Evolutionary conservation across 2,329 filamentous ascomycete species (phyloP).

Genomic region (Aspergillus sp.): DNA sequence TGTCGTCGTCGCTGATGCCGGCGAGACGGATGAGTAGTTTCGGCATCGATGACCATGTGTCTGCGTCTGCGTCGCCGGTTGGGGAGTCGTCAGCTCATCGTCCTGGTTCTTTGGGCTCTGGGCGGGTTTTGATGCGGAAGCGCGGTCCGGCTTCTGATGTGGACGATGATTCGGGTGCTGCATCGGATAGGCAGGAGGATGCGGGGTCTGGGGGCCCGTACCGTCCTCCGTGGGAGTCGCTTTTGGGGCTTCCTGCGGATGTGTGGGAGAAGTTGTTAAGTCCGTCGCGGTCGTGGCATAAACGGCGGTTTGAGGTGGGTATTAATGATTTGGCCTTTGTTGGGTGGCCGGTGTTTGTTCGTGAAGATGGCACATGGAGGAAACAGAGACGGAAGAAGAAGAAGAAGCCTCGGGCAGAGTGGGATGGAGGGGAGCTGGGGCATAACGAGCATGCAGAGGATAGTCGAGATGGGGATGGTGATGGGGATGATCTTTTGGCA

Average conservation of each 20-base stretch:
- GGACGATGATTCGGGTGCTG: constrained; percentile 26
- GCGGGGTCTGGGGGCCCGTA: constrained; percentile 14
- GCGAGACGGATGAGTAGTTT: constrained; percentile 28
- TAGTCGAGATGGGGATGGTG: constrained; percentile 25
- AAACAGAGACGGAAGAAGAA: constrained; percentile 54
- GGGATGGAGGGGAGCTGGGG: constrained; percentile 29
- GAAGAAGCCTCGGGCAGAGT: constrained; percentile 28
- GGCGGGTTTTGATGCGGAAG: constrained; percentile 22
- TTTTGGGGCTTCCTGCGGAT: constrained; percentile 69
- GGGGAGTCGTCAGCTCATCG: constrained; percentile 21
- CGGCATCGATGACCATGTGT: constrained; percentile 25
- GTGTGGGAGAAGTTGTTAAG: constrained; percentile 77
- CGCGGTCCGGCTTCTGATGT: constrained; percentile 25
- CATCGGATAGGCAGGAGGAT: constrained; percentile 25
- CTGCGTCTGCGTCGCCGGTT: constrained; percentile 21
- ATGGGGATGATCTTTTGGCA: constrained; percentile 20
- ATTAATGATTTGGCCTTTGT: constrained; percentile 76
- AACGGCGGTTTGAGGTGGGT: constrained; percentile 74
- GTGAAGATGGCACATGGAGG: constrained; percentile 71
- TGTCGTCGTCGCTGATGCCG: constrained; percentile 12
- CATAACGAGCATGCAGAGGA: constrained; percentile 32
- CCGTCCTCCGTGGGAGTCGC: constrained; percentile 49
- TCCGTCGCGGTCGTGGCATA: constrained; percentile 71
- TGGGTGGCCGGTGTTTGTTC: constrained; percentile 78
- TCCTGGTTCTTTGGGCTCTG: constrained; percentile 30